Evolutionary conservation across 2,329 filamentous ascomycete genomes (phyloP), one percentile per base, ranked within the genome.

Genomic region (Pestalotiopsis sp.): DNA sequence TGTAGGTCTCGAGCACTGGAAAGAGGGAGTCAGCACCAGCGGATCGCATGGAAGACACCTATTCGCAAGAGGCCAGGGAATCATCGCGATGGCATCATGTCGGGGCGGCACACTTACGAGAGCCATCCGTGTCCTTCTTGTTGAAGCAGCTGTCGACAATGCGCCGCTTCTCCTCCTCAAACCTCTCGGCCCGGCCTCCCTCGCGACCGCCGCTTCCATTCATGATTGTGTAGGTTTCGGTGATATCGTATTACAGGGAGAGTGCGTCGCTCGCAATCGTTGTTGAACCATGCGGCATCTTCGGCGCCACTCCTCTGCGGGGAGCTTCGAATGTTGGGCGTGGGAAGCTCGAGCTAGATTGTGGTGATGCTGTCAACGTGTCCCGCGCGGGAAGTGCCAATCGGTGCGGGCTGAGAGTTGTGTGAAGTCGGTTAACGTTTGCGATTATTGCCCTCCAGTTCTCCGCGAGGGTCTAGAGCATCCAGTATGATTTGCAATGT

Each of bases 141-240:
- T 85, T 89, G 84, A 98, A 99, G 83, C 95, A 98, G 81, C 93
- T 97, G 72, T 97, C 93, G 72, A 97, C 92, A 76, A 99, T 98
- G 79, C 96, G 90, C 79, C 90, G 88, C 86, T 98, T 97, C 86
- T 99, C 96, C 78, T 98, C 94, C 81, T 99, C 96, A 80, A 98
- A 99, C 76, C 90, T 89, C 83, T 97, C 94, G 67, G 95, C 95
- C 75, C 83, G 78, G 68, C 69, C 81, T 73, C 78, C 75, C 59
- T 83, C 81, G 70, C 80, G 80, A 72, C 78, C 75, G 69, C 31
- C 38, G 62, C 57, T 67, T 58, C 68, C 68, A 58, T 69, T 69
- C 68, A 69, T 69, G 39, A 31, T 57, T 38, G 39, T n/a, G 27
- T 45, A 59, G 39, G 41, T 25, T 69, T 36, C 38, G 56, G 36